A percentile compares a stretch with the other conserved stretches of the same genome.
These are phyloP conservation scores for Brasenia schreberi DNA, from an alignment of 164 flowering plant species.

Conservation along the genomic window DNA sequence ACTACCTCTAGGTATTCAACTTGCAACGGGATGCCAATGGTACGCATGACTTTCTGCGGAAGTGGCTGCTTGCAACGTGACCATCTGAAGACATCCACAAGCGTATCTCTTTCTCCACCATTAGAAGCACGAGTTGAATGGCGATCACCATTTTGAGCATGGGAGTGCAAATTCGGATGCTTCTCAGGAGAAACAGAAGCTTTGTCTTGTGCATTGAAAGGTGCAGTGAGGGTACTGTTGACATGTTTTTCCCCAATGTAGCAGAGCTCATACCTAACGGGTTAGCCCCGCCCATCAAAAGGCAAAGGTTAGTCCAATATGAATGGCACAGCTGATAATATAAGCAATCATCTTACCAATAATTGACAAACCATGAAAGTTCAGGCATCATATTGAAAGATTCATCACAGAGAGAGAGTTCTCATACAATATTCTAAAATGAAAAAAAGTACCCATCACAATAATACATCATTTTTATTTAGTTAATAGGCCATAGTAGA, in stretches of 20 bases:
- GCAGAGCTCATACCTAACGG: constrained; percentile 82
- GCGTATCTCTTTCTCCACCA: constrained; percentile 36
- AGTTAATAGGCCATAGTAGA: too few relatives aligned
- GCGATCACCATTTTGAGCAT: constrained; percentile 45
- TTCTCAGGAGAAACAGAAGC: constrained; percentile 44
- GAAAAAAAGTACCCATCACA: too few relatives aligned
- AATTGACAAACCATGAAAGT: too few relatives aligned
- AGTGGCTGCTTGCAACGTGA: constrained; percentile 83
- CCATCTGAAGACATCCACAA: constrained; percentile 73
- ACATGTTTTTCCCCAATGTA: constrained; percentile 71
- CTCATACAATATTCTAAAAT: too few relatives aligned
- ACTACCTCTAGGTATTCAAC: constrained; percentile 74
- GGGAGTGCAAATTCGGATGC: constrained; percentile 33
- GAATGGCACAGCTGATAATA: too few relatives aligned
- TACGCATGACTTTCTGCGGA: constrained; percentile 69
- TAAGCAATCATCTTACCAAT: too few relatives aligned
- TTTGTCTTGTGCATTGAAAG: constrained; percentile 20
- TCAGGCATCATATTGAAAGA: too few relatives aligned
- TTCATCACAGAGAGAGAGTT: too few relatives aligned
- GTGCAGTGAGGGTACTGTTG: constrained; percentile 18
- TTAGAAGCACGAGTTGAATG: not conserved
- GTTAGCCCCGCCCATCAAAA: too few relatives aligned
- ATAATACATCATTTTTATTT: too few relatives aligned
- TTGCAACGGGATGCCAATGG: constrained; percentile 82
- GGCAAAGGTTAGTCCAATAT: too few relatives aligned